phyloP scores from a whole-genome alignment of 768 basidiomycete genomes.

The Lepiota venenata region DNA sequence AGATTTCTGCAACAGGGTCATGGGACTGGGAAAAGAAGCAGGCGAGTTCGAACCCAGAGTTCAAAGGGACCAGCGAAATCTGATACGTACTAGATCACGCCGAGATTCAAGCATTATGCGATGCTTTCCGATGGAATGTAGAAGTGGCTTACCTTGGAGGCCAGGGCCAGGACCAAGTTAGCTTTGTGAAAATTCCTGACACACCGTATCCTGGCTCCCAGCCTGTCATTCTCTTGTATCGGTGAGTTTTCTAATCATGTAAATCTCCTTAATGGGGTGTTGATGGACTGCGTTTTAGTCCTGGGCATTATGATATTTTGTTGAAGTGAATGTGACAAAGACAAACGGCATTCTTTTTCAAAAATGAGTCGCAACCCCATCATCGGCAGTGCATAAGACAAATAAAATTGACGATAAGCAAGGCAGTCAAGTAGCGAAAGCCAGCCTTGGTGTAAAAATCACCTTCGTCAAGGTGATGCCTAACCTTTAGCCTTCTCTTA shows the following conservation, averaged over 20 bases:
- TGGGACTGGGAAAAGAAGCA: conserved; percentile 80
- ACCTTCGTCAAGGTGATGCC: too few species aligned
- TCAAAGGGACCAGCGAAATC: neutral
- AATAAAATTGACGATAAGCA: too few species aligned
- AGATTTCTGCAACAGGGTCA: conserved; percentile 73
- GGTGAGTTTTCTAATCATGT: conserved; percentile 36
- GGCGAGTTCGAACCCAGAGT: conserved; percentile 34
- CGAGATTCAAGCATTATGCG: conserved; percentile 74
- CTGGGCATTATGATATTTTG: conserved; percentile 88
- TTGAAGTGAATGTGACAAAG: conserved; percentile 11
- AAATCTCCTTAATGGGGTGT: neutral
- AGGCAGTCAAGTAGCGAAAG: too few species aligned
- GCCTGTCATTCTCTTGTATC: conserved; percentile 71
- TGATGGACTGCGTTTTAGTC: conserved; percentile 37
- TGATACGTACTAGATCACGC: conserved; percentile 56
- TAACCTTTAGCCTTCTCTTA: too few species aligned
- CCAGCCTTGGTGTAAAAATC: too few species aligned
- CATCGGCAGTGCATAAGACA: too few species aligned
- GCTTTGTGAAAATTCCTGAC: conserved; percentile 64
- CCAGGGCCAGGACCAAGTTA: conserved; percentile 47
- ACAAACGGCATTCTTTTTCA: neutral
- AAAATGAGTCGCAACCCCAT: too few species aligned
- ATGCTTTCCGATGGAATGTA: conserved; percentile 63
- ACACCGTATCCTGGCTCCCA: conserved; percentile 36
- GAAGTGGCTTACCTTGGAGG: conserved; percentile 83